Evolutionary conservation across 1,139 yeast genomes (phyloP), one percentile per base, ranked within the genome.

Genomic region (Lizanozyma gosingica): DNA sequence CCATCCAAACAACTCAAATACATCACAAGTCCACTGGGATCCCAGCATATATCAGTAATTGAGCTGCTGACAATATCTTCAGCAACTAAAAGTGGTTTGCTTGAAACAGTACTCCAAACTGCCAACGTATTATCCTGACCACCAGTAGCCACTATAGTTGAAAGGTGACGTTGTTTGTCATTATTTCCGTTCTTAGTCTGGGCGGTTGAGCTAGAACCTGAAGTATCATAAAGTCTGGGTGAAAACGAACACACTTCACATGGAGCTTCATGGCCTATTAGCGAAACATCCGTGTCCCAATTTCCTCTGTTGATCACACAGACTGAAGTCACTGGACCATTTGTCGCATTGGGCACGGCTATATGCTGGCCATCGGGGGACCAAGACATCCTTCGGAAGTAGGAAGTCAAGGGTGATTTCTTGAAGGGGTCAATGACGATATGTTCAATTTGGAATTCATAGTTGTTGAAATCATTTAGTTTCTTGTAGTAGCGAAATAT

Each of bases 311-410:
- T 83, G 22, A 92, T 80, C 33, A 92, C 78, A 0, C 90, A 92
- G 4, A 88, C 92, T 0, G 96, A 81, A 1, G 95, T 79, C 1
- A 92, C 94, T 0, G 97, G 97, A 0, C 97, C 97, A 59, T 94
- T 92, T 8, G 95, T 87, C 1, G 98, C 97, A 60, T 92, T 94
- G 0, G 98, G 95, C 0, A 86, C 95, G 0, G 97, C 97, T 40
- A 92, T 84, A 53, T 85, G 92, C 56, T 86, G 94, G 1, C 98
- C 98, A 60, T 92, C 97, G 0, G 98, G 98, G 0, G 97, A 86
- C 99, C 99, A 92, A 18, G 95, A 84, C 62, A 85, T 75, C 49
- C 97, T 68, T 49, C 98, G 70, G 57, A 88, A 92, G 58, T 92
- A 92, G 0, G 97, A 87, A 0, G 96, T 86, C 46, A 90, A 67